Evolutionary conservation across 148 eudicot genomes (phyloP).

Genomic region (Dysphania ambrosioides): DNA sequence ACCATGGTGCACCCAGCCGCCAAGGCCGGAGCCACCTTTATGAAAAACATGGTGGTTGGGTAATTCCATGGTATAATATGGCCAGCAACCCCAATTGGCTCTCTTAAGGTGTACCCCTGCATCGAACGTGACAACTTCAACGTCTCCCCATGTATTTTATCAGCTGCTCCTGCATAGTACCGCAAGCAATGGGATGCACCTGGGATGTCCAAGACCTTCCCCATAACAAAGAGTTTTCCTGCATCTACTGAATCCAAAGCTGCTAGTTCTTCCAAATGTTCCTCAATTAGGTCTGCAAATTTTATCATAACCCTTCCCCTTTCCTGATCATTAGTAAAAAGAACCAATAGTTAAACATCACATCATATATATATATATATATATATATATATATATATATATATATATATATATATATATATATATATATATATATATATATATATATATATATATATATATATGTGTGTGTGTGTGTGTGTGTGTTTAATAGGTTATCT

Average conservation of each 20-base stretch:
- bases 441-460: no score
- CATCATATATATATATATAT: no score
- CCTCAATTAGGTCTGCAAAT: constrained; percentile 27
- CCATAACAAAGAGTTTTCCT: constrained; percentile 50
- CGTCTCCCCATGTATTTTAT: constrained; percentile 82
- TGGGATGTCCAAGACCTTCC: constrained; percentile 54
- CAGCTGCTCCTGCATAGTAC: constrained; percentile 87
- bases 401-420: no score
- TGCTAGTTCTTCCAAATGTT: constrained; percentile 31
- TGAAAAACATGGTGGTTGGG: constrained; percentile 51
- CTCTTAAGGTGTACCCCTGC: constrained; percentile 78
- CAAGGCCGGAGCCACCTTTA: constrained; percentile 78
- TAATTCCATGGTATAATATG: constrained; percentile 88
- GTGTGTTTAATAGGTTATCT: no score
- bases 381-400: no score
- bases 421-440: no score
- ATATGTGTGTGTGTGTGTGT: no score
- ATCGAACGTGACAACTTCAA: constrained; percentile 61
- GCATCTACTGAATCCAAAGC: constrained; percentile 45
- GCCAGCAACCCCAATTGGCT: constrained; percentile 83
- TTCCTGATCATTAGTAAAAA: constrained; percentile 15
- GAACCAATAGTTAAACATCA: background rate
- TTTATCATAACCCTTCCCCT: constrained; percentile 34
- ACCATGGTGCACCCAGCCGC: constrained; percentile 94
- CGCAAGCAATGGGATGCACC: constrained; percentile 36